A percentile compares a stretch with the other conserved stretches of the same genome.
These are phyloP conservation scores for Candida montana DNA, from an alignment of 805 yeast species.

Conservation along the genomic window DNA sequence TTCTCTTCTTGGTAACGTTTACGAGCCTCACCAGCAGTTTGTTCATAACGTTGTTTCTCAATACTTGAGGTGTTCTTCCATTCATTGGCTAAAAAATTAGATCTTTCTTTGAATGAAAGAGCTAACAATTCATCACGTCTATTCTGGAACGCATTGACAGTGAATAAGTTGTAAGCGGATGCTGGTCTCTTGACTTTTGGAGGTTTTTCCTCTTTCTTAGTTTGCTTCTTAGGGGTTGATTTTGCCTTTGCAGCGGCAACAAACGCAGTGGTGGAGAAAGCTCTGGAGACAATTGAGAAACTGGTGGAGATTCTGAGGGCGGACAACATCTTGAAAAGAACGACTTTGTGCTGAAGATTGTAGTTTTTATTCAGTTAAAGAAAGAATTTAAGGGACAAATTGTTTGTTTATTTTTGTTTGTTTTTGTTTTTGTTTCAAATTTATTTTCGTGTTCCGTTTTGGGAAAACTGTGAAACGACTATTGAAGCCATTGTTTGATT, in stretches of 20 bases:
- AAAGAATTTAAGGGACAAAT: not conserved
- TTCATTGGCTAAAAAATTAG: conserved; percentile 3
- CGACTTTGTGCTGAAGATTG: not conserved
- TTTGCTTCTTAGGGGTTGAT: not conserved
- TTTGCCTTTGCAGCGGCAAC: not conserved
- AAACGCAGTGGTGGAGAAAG: conserved; percentile 1
- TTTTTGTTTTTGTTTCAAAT: not conserved
- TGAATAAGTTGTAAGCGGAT: conserved; percentile 12
- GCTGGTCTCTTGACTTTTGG: conserved; percentile 1
- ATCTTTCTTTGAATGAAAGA: conserved; percentile 11
- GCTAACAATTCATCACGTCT: conserved; percentile 12
- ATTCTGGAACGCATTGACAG: conserved; percentile 10
- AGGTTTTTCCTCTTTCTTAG: not conserved
- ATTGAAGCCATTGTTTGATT: too few species aligned
- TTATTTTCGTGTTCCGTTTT: not conserved
- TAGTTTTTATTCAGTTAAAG: not conserved
- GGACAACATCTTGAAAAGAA: not conserved
- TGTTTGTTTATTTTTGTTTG: conserved; percentile 2
- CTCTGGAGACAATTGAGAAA: not conserved
- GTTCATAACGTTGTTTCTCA: conserved; percentile 11
- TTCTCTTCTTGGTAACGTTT: conserved; percentile 14
- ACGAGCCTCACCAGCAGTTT: conserved; percentile 11
- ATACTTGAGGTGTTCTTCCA: conserved; percentile 14
- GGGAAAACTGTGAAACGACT: not conserved
- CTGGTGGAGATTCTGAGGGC: not conserved